Base-by-base conservation (phyloP, 2,329 filamentous ascomycete species). In the Septoria linicola region DNA sequence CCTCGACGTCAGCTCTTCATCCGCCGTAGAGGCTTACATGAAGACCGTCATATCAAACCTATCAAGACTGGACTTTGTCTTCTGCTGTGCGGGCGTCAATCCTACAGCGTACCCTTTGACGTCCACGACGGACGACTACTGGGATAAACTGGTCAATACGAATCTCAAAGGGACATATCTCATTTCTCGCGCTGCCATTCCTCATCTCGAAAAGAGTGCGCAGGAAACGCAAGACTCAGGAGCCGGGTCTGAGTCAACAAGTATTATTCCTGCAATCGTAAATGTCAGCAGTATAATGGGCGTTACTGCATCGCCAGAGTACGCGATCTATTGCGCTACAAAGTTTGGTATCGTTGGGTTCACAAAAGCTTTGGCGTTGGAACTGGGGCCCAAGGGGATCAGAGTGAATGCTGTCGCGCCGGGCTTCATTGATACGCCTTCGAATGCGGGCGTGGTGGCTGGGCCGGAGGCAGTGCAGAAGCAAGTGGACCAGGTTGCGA, bases 371-470 rank as follows among this genome's bases (percentile, higher is more conserved):
- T 62, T 75, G 73, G 69, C 69, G 4, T 59, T 69, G 44, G 70
- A 72, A 55, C 63, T 71, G 55, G 70, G 46, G 0, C 61, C 65
- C 3, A 63, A 66, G 36, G 68, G 68, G 3, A 67, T 73, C 20
- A 59, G 71, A 25, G 67, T 72, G 30, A 73, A 73, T 55, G 69
- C 66, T 14, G 55, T 73, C 2, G 68, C 68, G 34, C 71, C 70
- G 1, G 71, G 71, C 3, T 72, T 73, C 39, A 76, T 75, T 41
- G 67, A 75, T 54, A 77, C 74, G 43, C 73, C 74, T 13, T 72
- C 70, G 4, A 79, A 77, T 66, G 74, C 75, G 6, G 73, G 72
- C 3, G 75, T 80, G 25, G 70, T 77, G 1, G 72, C 69, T 43
- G 78, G 78, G 0, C 67, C 69, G 0, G 74, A 75, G 39, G 71